Base-by-base conservation (phyloP, 1,139 yeast genomes). In the Komagataea norvegica region DNA sequence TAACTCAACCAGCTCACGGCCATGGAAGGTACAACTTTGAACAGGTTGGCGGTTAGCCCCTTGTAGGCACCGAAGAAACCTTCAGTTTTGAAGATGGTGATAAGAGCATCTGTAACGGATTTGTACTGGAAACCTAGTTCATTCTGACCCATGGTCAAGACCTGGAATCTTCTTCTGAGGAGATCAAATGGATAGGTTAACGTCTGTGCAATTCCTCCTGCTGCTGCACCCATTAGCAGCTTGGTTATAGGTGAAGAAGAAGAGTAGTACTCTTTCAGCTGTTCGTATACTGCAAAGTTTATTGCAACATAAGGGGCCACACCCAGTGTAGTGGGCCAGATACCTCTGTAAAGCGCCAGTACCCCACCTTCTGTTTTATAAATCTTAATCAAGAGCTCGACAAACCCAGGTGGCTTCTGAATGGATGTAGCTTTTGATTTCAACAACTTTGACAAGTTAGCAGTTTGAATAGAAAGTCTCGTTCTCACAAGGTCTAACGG, bases 301-400 rank as follows among this genome's bases (percentile, higher is more conserved):
- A 91, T 72, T 4, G 96, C 96, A 30, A 87, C 96, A 54, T 89
- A 91, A 1, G 98, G 97, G 1, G 96, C 96, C 11, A 91, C 96
- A 1, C 97, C 97, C 47, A 86, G 62, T 3, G 89, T 77, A 0
- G 98, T 89, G 6, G 97, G 96, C 43, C 81, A 67, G 8, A 89
- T 67, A 4, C 98, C 98, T 39, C 91, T 70, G 56, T 86, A 91
- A 15, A 89, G 67, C 0, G 91, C 95, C 5, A 60, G 45, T 6
- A 86, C 24, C 0, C 96, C 96, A 21, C 98, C 97, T 61, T 91
- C 98, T 14, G 70, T 72, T 11, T 54, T 53, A 59, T 81, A 84
- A 16, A 88, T 87, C 19, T 70, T 67, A 28, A 52, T 53, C 38
- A 84, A 60, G 3, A 88, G 72, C 20, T 68, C 64, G 60, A 72